These are phyloP conservation scores for Brassica incana DNA, from an alignment of 345 rosid genomes.

Conservation along the genomic window DNA sequence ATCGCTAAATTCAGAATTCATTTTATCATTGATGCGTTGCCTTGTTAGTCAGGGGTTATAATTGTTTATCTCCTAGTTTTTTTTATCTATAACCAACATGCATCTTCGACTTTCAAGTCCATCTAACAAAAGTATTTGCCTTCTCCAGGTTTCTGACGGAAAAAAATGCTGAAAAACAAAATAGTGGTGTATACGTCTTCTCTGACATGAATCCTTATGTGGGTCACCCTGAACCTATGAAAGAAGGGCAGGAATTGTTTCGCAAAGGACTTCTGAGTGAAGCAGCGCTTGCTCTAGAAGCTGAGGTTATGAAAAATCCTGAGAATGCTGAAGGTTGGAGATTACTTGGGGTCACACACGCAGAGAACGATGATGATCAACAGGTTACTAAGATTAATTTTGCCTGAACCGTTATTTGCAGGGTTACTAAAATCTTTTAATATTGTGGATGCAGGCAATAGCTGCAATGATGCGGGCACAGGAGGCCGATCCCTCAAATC, in stretches of 20 bases:
- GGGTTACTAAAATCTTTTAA: constrained; percentile 1
- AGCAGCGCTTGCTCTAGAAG: constrained; percentile 98
- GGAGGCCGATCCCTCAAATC: constrained; percentile 90
- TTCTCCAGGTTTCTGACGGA: constrained; percentile 66
- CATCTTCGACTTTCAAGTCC: constrained; percentile 15
- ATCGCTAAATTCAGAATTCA: not conserved
- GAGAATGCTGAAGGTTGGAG: constrained; percentile 99
- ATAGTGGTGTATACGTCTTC: constrained; percentile 91
- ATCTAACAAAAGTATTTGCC: constrained; percentile 12
- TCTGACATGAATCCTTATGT: constrained; percentile 99
- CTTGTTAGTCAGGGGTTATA: constrained; percentile 12
- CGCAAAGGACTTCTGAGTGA: constrained; percentile 99
- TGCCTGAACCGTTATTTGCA: not conserved
- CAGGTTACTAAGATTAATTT: constrained; percentile 56
- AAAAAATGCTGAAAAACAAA: constrained; percentile 61
- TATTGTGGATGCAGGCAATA: constrained; percentile 70
- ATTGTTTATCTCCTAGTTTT: not conserved
- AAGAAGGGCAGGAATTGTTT: constrained; percentile 94
- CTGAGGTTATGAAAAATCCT: constrained; percentile 96
- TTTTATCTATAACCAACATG: constrained; percentile 9
- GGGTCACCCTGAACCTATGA: constrained; percentile 93
- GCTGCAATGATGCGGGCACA: constrained; percentile 99
- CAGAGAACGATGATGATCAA: constrained; percentile 99
- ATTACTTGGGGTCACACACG: constrained; percentile 95
- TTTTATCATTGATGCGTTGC: not conserved